Evolutionary conservation across 306 rosid species (phyloP), one percentile per base, ranked within the genome.

Genomic region (Quercus glauca): DNA sequence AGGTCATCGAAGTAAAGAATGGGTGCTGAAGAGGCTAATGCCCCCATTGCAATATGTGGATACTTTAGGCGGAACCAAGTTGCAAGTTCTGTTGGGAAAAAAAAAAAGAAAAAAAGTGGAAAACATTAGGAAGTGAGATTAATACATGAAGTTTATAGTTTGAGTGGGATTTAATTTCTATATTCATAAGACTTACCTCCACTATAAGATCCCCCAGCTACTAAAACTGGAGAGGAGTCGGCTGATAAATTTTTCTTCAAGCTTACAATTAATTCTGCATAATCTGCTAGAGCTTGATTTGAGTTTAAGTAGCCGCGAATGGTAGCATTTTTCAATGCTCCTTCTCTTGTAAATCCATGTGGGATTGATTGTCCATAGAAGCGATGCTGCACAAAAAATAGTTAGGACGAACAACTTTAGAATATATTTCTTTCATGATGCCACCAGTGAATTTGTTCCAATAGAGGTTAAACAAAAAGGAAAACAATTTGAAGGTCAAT

Each of bases 271-370:
- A 91, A 37, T 43, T 35, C 86, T 37, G 94, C 97, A 79, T 93
- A 90, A 79, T 93, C 94, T 71, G 93, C 95, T 73, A 93, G n/a
- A 3, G 94, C 97, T 73, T 91, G 96, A 37, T 96, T 94, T 8
- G 97, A 91, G 83, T 80, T 93, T 71, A 91, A 90, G 84, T 91
- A 93, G 0, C 93, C 97, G 25, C 83, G 67, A 35, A 87, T 87
- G 64, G 76, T 84, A 70, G 91, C 89, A 75, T 91, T 91, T 51
- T 77, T 81, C 9, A 84, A 59, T 35, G 91, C 97, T 73, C 83
- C 91, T 71, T 88, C 82, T 55, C 88, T 84, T 4, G 97, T 11
- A 11, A 7, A 87, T 67, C 89, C 87, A 80, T 87, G 88, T 52
- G 98, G 94, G 26, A 91, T 19, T 21, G 98, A 93, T 73, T 88